phyloP scores from a whole-genome alignment of 2,329 filamentous ascomycete species.

The Fusarium sp. region DNA sequence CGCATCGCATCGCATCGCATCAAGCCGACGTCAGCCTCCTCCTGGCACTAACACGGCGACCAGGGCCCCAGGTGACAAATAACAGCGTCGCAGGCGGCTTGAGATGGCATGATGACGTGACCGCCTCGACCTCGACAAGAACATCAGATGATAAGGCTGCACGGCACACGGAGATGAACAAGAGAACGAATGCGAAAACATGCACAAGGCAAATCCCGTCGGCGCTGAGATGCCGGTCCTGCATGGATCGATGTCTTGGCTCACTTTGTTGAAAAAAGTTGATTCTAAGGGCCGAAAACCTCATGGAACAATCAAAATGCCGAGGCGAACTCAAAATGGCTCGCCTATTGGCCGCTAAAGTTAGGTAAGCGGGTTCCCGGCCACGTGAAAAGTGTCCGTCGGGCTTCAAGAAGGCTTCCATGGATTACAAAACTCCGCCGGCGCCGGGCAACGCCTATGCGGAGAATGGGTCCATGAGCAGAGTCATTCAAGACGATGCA shows the following conservation, averaged over 20 bases:
- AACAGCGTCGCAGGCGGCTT: background rate
- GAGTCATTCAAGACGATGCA: background rate
- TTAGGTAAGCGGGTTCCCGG: constrained; percentile 3
- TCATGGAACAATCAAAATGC: background rate
- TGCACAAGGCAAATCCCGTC: constrained; percentile 12
- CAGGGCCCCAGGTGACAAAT: background rate
- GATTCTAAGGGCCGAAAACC: background rate
- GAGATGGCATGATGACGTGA: constrained; percentile 30
- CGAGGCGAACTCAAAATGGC: background rate
- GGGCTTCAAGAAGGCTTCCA: background rate
- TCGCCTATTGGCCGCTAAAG: background rate
- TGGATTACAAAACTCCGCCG: constrained; percentile 3
- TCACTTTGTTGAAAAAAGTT: background rate
- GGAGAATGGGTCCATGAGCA: background rate
- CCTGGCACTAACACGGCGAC: background rate
- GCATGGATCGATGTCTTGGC: constrained; percentile 5
- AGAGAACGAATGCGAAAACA: constrained; percentile 1
- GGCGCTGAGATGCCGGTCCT: constrained; percentile 1
- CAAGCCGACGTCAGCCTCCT: background rate
- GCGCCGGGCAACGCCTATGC: background rate
- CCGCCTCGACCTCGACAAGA: background rate
- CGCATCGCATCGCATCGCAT: background rate
- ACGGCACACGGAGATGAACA: constrained; percentile 2
- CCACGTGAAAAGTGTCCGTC: constrained; percentile 5
- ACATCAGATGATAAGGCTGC: constrained; percentile 3